Conservation (phyloP, 169 alveolate species). For the Toxoplasma gondii region DNA sequence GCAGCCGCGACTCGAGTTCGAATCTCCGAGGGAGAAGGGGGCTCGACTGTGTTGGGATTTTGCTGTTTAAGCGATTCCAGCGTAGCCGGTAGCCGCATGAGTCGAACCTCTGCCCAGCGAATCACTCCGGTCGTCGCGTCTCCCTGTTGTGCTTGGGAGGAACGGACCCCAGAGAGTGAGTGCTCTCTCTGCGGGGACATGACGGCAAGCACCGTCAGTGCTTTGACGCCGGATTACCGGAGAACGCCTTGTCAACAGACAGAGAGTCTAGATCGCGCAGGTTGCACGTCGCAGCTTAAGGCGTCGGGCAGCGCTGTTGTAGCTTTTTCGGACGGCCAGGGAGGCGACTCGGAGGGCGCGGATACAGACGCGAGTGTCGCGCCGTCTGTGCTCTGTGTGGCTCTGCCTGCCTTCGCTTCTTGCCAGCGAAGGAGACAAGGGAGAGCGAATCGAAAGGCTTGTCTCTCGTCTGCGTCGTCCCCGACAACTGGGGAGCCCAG, state of each 20-base stretch:
- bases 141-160: constrained; percentile 8
- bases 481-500: no score
- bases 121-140: constrained; percentile 6
- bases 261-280: no score
- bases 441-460: not conserved
- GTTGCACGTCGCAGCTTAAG: no score
- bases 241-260: no score
- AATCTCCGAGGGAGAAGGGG: no score
- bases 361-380: not conserved
- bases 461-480: not conserved
- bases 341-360: not conserved
- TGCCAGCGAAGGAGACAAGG: not conserved
- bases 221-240: not conserved
- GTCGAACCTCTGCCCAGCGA: not conserved
- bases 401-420: not conserved
- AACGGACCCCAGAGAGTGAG: not conserved
- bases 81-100: not conserved
- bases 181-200: no score
- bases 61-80: constrained; percentile 28
- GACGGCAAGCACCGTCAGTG: not conserved
- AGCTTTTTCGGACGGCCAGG: not conserved
- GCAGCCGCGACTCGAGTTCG: no score
- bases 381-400: not conserved
- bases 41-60: not conserved
- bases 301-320: not conserved